These are phyloP conservation scores for Golubevia sp. DNA, from an alignment of 1,284 basidiomycete genomes.

Conservation along the genomic window DNA sequence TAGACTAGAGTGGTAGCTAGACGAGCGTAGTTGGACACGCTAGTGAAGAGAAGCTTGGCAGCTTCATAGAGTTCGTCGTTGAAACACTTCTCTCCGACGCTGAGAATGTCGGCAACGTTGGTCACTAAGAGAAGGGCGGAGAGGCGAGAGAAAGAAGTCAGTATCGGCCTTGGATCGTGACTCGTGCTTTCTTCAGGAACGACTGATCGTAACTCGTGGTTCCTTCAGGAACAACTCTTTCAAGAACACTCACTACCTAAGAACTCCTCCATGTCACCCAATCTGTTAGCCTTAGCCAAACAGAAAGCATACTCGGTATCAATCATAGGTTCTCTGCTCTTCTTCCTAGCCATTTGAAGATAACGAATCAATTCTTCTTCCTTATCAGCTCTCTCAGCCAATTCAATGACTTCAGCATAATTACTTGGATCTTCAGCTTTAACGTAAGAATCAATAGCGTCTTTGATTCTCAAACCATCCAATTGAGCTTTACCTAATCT, in stretches of 20 bases:
- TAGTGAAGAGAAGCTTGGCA: slow-evolving; percentile 90
- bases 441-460: slow-evolving; percentile 98
- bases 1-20: slow-evolving; percentile 98
- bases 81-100: slow-evolving; percentile 98
- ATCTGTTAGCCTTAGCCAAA: slow-evolving; percentile 57
- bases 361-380: slow-evolving; percentile 97
- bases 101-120: slow-evolving; percentile 93
- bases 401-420: slow-evolving; percentile 95
- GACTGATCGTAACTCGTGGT: too few species aligned
- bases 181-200: background rate
- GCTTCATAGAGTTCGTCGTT: slow-evolving; percentile 98
- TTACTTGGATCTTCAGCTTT: slow-evolving; percentile 96
- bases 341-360: slow-evolving; percentile 99
- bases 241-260: slow-evolving; percentile 66
- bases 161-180: background rate
- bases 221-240: background rate
- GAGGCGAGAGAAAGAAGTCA: background rate
- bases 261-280: slow-evolving; percentile 89
- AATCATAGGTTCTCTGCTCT: slow-evolving; percentile 93
- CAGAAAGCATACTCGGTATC: slow-evolving; percentile 76
- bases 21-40: slow-evolving; percentile 98
- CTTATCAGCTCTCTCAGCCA: slow-evolving; percentile 92
- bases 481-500: slow-evolving; percentile 98
- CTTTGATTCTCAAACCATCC: slow-evolving; percentile 96
- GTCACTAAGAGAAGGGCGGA: slow-evolving; percentile 68